Evolutionary conservation across 2,329 filamentous ascomycete species (phyloP), one percentile per base, ranked within the genome.

Genomic region (Emydomyces testavorans): DNA sequence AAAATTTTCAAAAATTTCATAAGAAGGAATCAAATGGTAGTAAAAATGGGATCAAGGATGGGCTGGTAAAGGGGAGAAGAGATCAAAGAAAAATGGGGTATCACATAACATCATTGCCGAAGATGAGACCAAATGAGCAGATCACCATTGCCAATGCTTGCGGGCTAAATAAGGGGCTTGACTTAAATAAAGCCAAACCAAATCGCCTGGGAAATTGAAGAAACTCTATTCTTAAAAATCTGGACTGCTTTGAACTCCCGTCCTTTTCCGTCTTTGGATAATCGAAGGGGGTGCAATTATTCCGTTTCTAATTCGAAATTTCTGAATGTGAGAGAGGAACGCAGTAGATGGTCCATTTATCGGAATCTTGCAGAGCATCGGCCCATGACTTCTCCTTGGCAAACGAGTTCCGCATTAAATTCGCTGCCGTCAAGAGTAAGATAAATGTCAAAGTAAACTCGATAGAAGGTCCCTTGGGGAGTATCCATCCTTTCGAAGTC

Each of bases 401-500:
- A 98, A n/a, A 96, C 90, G 32, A 98, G 74, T 71, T 96, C 92
- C 46, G 92, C 92, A 58, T 92, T 96, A 73, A 98, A 96, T 66
- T 98, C 92, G 45, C 86, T 94, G 18, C 92, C 92, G 61, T 98
- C 92, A 13, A 98, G 81, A 0, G 92, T 96, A 55, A 98, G 79
- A 67, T 94, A 93, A 50, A 78, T 78, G 56, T 78, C 75, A 56
- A 78, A 78, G 64, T 78, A 78, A 38, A 78, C 75, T 54, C 87
- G 82, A 73, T 94, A 94, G 67, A 94, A 94, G 2, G 86, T 93
- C 53, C 92, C 92, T 66, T 98, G 90, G 4, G 92, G 89, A 1
- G 92, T 96, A 65, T 96, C 92, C 92, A 96, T 96, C 63, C 92
- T 82, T 71, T 98, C 92, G 61, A 98, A 98, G 66, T 98, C 92